Evolutionary conservation across 305 asterid genomes (phyloP).

Genomic region (Rubia occidens): DNA sequence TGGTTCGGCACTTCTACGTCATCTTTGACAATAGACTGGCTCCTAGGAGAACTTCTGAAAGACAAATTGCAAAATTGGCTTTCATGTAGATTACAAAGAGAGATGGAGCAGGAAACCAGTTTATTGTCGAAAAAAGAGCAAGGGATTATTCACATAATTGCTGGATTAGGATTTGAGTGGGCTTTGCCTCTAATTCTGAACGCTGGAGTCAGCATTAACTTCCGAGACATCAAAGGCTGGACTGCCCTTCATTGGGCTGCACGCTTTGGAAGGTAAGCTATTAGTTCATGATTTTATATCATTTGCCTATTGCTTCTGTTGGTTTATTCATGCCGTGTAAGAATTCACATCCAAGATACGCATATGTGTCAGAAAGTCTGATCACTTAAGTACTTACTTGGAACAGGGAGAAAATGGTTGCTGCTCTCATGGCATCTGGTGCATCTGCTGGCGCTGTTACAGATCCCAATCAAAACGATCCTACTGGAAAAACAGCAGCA

Average conservation of each 20-base stretch:
- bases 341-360: not conserved
- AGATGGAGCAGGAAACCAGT: slow-evolving; percentile 28
- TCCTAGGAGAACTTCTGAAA: slow-evolving; percentile 75
- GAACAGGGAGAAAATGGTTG: slow-evolving; percentile 92
- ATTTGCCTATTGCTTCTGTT: not conserved
- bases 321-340: not conserved
- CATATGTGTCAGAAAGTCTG: not conserved
- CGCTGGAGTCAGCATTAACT: slow-evolving; percentile 68
- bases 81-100: slow-evolving; percentile 41
- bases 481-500: slow-evolving; percentile 77
- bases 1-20: slow-evolving; percentile 52
- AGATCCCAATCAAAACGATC: slow-evolving; percentile 71
- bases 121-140: slow-evolving; percentile 76
- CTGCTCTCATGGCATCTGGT: slow-evolving; percentile 88
- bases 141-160: slow-evolving; percentile 80
- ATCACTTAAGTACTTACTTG: slow-evolving; percentile 15
- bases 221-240: slow-evolving; percentile 91
- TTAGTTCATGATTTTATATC: not conserved
- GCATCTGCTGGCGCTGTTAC: slow-evolving; percentile 93
- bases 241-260: slow-evolving; percentile 99
- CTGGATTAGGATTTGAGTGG: slow-evolving; percentile 96
- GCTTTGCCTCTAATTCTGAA: slow-evolving; percentile 79
- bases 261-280: slow-evolving; percentile 75
- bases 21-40: slow-evolving; percentile 59
- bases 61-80: slow-evolving; percentile 79